Evolutionary conservation across 2,329 filamentous ascomycete species (phyloP), one percentile per base, ranked within the genome.

Genomic region (Phyllosticta citribraziliensis): DNA sequence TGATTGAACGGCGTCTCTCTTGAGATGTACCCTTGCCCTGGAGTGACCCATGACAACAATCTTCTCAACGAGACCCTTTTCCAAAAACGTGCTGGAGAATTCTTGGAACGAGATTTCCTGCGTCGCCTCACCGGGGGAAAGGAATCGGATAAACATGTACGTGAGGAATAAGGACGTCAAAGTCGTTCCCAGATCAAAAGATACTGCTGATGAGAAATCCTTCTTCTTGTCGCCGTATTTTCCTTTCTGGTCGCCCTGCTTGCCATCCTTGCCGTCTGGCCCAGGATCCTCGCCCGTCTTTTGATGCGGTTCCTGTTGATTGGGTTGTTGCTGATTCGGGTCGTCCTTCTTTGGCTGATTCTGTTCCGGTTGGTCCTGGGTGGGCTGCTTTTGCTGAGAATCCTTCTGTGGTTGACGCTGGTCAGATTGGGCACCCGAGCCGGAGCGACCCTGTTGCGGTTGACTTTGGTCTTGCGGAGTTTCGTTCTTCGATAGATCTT

Each of bases 61-160:
- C 78, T 92, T 97, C 77, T 97, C 89, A 20, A 99, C 92, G 24
- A 99, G 82, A 8, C 94, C 94, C 80, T 96, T 97, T 76, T 97
- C 91, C 63, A 99, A 80, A 80, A 96, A 97, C 33, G 91, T 94
- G 67, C 85, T 92, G 65, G 89, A 82, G 77, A 99, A 90, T 76
- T 99, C 94, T 76, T 99, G 92, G 90, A 91, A 99, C 60, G 94
- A 97, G 63, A 99, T 97, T 72, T 99, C 93, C 69, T 85, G 80
- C 60, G 78, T 80, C 64, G 80, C 81, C 65, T 88, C 86, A 20
- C 82, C 81, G 3, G 86, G 86, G 62, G 90, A 81, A 61, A 93
- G 76, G 65, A 83, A 79, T 61, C 82, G 78, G 73, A 85, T 87
- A 55, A 86, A 71, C 60, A 88, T 78, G 70, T 85, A 88, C 11